A percentile compares a stretch with the other conserved stretches of the same genome.
These are phyloP conservation scores for Coemansia sp. DNA, from an alignment of 192 early-diverging fungal genomes.

Conservation along the genomic window DNA sequence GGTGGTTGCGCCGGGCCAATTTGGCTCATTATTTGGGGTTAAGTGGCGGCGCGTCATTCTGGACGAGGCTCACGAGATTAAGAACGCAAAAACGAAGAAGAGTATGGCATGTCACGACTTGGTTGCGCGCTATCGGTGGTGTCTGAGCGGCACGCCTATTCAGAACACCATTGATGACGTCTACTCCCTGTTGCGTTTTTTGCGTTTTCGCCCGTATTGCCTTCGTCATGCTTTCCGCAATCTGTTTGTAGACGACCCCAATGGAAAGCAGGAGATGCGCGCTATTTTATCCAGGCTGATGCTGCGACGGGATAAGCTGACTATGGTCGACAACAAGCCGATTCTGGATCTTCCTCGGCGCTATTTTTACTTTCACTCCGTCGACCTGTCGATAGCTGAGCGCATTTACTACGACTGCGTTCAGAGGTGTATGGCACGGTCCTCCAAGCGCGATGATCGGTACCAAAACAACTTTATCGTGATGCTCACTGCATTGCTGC, in stretches of 20 bases:
- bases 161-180: slow-evolving; percentile 74
- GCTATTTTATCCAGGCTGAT: slow-evolving; percentile 59
- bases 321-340: slow-evolving; percentile 62
- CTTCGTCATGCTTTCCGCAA: slow-evolving; percentile 52
- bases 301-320: slow-evolving; percentile 71
- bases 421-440: slow-evolving; percentile 27
- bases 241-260: slow-evolving; percentile 55
- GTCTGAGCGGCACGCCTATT: slow-evolving; percentile 64
- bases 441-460: neutral
- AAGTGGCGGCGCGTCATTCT: slow-evolving; percentile 56
- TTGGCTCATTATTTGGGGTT: slow-evolving; percentile 43
- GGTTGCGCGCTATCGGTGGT: slow-evolving; percentile 60
- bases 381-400: slow-evolving; percentile 40
- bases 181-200: slow-evolving; percentile 68
- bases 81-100: slow-evolving; percentile 54
- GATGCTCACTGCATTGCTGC: neutral
- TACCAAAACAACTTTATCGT: neutral
- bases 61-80: slow-evolving; percentile 71
- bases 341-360: slow-evolving; percentile 61
- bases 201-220: slow-evolving; percentile 61
- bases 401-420: slow-evolving; percentile 37
- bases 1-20: neutral
- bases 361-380: slow-evolving; percentile 27
- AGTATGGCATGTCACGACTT: slow-evolving; percentile 52
- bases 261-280: slow-evolving; percentile 16